Percentiles rank a stretch among this genome's conserved stretches.
Evolutionary conservation across 345 rosid genomes (phyloP).

Genomic region (Citrus australasica): DNA sequence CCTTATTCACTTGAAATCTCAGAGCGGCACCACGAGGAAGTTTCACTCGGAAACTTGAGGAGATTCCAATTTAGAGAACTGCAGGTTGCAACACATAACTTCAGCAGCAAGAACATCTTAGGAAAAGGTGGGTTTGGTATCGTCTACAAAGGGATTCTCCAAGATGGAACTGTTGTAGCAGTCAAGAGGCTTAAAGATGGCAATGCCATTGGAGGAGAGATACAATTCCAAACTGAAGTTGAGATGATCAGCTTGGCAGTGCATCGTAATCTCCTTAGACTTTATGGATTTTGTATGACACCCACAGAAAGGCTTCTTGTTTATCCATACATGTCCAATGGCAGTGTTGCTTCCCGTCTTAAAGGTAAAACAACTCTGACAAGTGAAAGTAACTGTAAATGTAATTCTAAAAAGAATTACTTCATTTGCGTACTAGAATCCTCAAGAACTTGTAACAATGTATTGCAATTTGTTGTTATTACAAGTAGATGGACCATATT

Average conservation of each 20-base stretch:
- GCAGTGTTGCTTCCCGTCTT: slow-evolving; percentile 95
- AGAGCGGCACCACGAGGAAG: slow-evolving; percentile 71
- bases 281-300: slow-evolving; percentile 84
- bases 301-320: slow-evolving; percentile 84
- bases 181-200: slow-evolving; percentile 96
- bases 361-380: slow-evolving; percentile 46
- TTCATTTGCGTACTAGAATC: background rate
- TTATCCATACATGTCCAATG: slow-evolving; percentile 94
- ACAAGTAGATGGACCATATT: background rate
- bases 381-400: background rate
- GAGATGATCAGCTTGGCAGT: slow-evolving; percentile 99
- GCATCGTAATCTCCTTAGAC: slow-evolving; percentile 87
- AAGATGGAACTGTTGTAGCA: slow-evolving; percentile 77
- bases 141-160: slow-evolving; percentile 88
- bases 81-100: slow-evolving; percentile 76
- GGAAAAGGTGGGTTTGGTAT: slow-evolving; percentile 96
- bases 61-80: slow-evolving; percentile 88
- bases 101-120: slow-evolving; percentile 81
- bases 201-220: slow-evolving; percentile 71
- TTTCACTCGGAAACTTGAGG: slow-evolving; percentile 83
- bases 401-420: background rate
- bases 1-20: slow-evolving; percentile 2
- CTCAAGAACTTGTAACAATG: background rate
- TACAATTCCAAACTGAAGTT: slow-evolving; percentile 90
- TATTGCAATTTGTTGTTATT: background rate